Base-by-base conservation (phyloP, 208 protist species). In the Angomonas desouzai region DNA sequence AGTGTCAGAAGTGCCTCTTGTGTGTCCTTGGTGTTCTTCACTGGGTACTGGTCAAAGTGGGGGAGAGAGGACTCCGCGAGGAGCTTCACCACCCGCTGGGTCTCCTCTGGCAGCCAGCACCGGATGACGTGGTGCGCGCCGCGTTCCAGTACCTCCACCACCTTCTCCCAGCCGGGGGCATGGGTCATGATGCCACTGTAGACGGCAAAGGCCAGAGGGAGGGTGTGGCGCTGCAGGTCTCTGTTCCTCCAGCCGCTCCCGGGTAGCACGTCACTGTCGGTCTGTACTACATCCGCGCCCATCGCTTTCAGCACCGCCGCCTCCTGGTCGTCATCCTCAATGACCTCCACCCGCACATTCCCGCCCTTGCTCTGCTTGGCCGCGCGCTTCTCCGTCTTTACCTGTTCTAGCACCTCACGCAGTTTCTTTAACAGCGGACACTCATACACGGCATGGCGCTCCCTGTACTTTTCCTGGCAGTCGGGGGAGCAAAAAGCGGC, bases 401-500 rank as follows among this genome's bases (percentile, higher is more conserved):
- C n/a, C 13, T 30, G 30, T 4, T 30, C 36, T 2, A 29, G 22
- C n/a, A 59, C 38, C 51, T 62, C 61, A 10, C 55, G 71, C 40
- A 84, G 62, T 18, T 22, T 58, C 18, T 62, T 34, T 1, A 57
- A 57, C 32, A 79, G 49, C 3, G 64, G 66, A 47, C 77, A 84
- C 67, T 84, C 73, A 66, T 77, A 70, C 10, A 27, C 33, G 23
- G 64, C 55, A 55, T 84, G 77, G 1, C 77, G 62, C 9, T 16
- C 27, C 3, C 59, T 22, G 56, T 84, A 80, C 2, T 51, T 62
- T 10, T 29, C 67, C 55, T 40, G 64, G 59, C 77, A 84, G 22
- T 45, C 59, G 11, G 67, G 48, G n/a, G 67, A 75, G 68, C 77
- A 84, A 73, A 77, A 84, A 13, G 58, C 53, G 10, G 70, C 70